Evolutionary conservation across 2,329 filamentous ascomycete genomes (phyloP).

Genomic region (Keithomyces neogunnii): DNA sequence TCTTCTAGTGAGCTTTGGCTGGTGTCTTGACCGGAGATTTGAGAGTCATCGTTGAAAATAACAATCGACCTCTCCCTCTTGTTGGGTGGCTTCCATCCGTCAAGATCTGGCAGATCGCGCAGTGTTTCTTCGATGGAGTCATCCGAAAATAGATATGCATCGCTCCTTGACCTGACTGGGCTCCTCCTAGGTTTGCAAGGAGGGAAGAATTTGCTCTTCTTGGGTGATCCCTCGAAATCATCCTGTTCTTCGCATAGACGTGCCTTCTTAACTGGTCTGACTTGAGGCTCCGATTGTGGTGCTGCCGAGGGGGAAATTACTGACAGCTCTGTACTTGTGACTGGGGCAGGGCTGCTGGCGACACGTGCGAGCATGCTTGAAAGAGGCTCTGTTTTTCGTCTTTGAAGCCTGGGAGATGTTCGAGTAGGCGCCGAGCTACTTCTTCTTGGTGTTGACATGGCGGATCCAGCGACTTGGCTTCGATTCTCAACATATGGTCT

Average conservation of each 20-base stretch:
- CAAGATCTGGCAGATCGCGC: conserved; percentile 40
- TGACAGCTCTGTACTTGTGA: conserved; percentile 9
- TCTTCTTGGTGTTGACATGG: conserved; percentile 8
- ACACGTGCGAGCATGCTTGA: conserved; percentile 31
- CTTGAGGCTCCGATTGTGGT: conserved; percentile 14
- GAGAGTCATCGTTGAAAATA: conserved; percentile 37
- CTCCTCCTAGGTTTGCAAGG: conserved; percentile 16
- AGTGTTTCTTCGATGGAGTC: conserved; percentile 50
- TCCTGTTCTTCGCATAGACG: conserved; percentile 41
- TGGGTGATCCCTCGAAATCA: conserved; percentile 22
- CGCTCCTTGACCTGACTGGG: conserved; percentile 24
- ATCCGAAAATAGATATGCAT: conserved; percentile 43
- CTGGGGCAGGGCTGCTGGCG: conserved; percentile 12
- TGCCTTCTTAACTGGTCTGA: conserved; percentile 47
- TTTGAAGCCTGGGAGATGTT: conserved; percentile 31
- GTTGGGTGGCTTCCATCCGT: conserved; percentile 33
- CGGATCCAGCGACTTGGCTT: conserved; percentile 10
- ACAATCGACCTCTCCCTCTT: conserved; percentile 29
- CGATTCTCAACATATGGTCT: conserved; percentile 43
- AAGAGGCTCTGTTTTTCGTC: conserved; percentile 45
- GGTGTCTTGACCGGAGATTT: conserved; percentile 12
- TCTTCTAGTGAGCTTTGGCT: conserved; percentile 5
- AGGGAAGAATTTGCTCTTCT: conserved; percentile 49
- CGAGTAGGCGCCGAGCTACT: conserved; percentile 13
- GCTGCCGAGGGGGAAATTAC: conserved; percentile 4